These are phyloP conservation scores for Aspergillus glaucus DNA, from an alignment of 2,329 filamentous ascomycete genomes.

Conservation along the genomic window DNA sequence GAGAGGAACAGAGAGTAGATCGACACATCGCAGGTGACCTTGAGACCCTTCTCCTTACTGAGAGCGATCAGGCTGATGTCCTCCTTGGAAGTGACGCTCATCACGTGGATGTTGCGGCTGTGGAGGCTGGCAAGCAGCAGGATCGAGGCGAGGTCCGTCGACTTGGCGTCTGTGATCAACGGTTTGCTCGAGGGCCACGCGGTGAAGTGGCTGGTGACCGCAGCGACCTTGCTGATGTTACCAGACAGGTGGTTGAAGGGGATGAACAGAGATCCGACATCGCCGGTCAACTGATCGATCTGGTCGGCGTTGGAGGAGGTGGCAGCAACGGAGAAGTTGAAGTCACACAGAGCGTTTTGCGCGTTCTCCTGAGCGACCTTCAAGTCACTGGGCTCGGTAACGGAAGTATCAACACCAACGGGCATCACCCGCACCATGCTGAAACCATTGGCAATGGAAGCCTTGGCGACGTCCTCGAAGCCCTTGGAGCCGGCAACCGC, in stretches of 20 bases:
- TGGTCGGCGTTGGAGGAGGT: slow-evolving; percentile 68
- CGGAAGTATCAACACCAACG: slow-evolving; percentile 63
- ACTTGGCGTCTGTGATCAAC: slow-evolving; percentile 74
- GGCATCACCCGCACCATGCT: slow-evolving; percentile 77
- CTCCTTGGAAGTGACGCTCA: slow-evolving; percentile 72
- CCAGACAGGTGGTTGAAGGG: slow-evolving; percentile 75
- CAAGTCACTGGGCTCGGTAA: slow-evolving; percentile 66
- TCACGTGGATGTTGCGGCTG: slow-evolving; percentile 71
- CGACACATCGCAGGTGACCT: slow-evolving; percentile 77
- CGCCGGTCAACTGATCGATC: slow-evolving; percentile 63
- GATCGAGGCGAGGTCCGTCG: slow-evolving; percentile 73
- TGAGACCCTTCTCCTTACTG: slow-evolving; percentile 73
- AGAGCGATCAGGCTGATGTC: slow-evolving; percentile 71
- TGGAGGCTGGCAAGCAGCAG: slow-evolving; percentile 71
- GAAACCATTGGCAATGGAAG: slow-evolving; percentile 68
- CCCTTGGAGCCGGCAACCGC: slow-evolving; percentile 59
- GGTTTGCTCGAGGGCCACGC: slow-evolving; percentile 72
- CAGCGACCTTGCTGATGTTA: slow-evolving; percentile 77
- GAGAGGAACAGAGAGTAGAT: slow-evolving; percentile 72
- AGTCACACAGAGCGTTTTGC: slow-evolving; percentile 66
- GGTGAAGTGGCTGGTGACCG: slow-evolving; percentile 71
- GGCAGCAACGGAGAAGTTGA: slow-evolving; percentile 71
- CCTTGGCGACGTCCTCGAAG: slow-evolving; percentile 63
- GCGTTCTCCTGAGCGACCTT: slow-evolving; percentile 67
- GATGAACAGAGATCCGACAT: slow-evolving; percentile 75